phyloP scores from a whole-genome alignment of 1,284 basidiomycete genomes.

The Ustilago hordei region DNA sequence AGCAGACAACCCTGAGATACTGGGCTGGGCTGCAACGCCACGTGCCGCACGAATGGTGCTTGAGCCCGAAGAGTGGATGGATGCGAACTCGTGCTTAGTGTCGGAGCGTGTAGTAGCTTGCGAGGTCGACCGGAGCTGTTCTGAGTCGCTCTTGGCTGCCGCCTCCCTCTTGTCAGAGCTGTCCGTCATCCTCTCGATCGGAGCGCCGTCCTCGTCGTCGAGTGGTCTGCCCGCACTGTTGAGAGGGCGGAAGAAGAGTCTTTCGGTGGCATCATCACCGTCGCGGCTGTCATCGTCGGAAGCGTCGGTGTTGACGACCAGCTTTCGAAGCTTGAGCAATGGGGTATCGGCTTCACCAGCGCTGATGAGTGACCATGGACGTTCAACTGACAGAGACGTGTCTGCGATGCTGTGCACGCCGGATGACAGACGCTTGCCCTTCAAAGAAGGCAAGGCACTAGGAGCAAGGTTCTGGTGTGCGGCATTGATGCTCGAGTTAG shows the following conservation, averaged over 20 bases:
- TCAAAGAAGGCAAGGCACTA: not conserved
- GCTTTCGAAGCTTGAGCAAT: constrained; percentile 44
- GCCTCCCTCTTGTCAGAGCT: not conserved
- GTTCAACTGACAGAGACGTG: constrained; percentile 27
- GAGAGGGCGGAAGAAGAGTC: constrained; percentile 44
- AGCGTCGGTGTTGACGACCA: constrained; percentile 42
- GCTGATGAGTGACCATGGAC: constrained; percentile 54
- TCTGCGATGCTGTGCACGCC: constrained; percentile 31
- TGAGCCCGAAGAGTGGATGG: constrained; percentile 24
- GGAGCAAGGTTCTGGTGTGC: constrained; percentile 17
- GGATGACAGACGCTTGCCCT: constrained; percentile 14
- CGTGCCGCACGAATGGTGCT: constrained; percentile 29
- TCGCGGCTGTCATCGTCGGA: constrained; percentile 35
- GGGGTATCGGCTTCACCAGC: constrained; percentile 47
- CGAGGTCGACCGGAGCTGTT: constrained; percentile 26
- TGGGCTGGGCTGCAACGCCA: constrained; percentile 8
- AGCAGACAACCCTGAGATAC: constrained; percentile 12
- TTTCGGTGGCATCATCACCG: constrained; percentile 14
- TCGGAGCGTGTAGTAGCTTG: constrained; percentile 38
- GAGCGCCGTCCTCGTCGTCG: too few relatives aligned
- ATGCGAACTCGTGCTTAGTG: constrained; percentile 38
- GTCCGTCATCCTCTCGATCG: not conserved
- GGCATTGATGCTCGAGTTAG: not conserved
- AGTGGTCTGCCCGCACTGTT: not conserved
- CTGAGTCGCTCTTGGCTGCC: not conserved